Evolutionary conservation across 2,329 filamentous ascomycete species (phyloP).

Genomic region (Colletotrichum orchidophilum): DNA sequence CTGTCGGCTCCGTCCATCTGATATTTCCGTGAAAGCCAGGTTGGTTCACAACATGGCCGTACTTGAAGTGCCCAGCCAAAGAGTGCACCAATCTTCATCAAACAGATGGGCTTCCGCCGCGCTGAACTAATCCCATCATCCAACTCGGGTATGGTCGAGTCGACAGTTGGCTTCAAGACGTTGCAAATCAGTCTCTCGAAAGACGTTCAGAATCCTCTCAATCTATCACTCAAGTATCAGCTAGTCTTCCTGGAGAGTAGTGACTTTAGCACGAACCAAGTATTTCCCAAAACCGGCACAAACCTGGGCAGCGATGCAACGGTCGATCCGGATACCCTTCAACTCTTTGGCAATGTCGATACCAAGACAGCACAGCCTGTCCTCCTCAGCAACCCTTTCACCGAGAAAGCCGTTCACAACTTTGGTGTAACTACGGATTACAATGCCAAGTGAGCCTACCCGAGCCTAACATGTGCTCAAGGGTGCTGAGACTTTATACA

Average conservation of each 20-base stretch:
- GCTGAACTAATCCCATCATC: slow-evolving; percentile 63
- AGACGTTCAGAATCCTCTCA: slow-evolving; percentile 60
- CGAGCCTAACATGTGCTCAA: background rate
- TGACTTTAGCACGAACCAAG: slow-evolving; percentile 59
- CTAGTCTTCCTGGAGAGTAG: slow-evolving; percentile 59
- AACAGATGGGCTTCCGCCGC: slow-evolving; percentile 68
- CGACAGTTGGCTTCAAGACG: slow-evolving; percentile 65
- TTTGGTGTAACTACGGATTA: slow-evolving; percentile 69
- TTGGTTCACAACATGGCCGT: background rate
- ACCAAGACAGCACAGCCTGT: slow-evolving; percentile 45
- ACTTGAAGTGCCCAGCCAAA: background rate
- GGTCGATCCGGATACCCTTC: slow-evolving; percentile 51
- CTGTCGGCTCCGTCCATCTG: slow-evolving; percentile 4
- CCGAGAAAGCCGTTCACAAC: slow-evolving; percentile 65
- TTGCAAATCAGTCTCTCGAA: slow-evolving; percentile 69
- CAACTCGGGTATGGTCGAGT: slow-evolving; percentile 60
- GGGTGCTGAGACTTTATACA: slow-evolving; percentile 38
- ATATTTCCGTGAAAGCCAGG: slow-evolving; percentile 49
- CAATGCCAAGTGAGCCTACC: slow-evolving; percentile 56
- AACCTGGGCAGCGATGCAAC: slow-evolving; percentile 51
- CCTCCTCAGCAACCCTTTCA: slow-evolving; percentile 61
- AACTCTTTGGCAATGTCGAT: slow-evolving; percentile 59
- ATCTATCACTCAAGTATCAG: slow-evolving; percentile 70
- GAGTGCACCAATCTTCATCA: slow-evolving; percentile 58
- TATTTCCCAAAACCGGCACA: slow-evolving; percentile 64